Conservation (phyloP, 2,329 filamentous ascomycete genomes). For the Colletotrichum sp. region DNA sequence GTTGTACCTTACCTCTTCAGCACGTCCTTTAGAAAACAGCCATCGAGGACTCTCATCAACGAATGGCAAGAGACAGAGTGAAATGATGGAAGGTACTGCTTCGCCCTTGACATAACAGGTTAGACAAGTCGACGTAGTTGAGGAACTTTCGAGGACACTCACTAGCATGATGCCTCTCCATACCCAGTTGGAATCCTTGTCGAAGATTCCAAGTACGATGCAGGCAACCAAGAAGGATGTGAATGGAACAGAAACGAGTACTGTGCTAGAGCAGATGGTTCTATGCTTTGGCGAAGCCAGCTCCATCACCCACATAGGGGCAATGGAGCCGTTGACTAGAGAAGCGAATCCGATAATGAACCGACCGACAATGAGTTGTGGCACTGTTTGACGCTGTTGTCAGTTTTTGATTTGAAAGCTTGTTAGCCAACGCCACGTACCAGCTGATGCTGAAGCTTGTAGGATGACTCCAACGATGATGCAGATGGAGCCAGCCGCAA, state of each 20-base stretch:
- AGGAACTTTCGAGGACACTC: background rate
- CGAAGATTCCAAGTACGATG: background rate
- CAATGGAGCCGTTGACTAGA: background rate
- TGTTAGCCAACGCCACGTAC: background rate
- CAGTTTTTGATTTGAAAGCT: background rate
- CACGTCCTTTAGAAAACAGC: background rate
- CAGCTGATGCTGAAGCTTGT: background rate
- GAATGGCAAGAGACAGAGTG: background rate
- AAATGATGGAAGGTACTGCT: background rate
- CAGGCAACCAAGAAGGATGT: background rate
- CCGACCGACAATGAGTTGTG: background rate
- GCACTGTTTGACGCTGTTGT: background rate
- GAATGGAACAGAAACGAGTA: background rate
- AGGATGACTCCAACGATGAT: background rate
- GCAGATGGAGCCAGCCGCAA: background rate
- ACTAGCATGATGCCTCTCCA: background rate
- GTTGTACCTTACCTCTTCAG: background rate
- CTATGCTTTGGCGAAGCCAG: background rate
- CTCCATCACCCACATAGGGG: background rate
- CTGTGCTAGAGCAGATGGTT: background rate
- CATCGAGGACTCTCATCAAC: background rate
- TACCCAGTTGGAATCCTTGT: background rate
- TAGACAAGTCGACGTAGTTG: background rate
- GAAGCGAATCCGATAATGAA: background rate
- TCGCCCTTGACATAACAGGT: background rate